Conservation (phyloP, 257 asterid species). For the Gardenia jasminoides region DNA sequence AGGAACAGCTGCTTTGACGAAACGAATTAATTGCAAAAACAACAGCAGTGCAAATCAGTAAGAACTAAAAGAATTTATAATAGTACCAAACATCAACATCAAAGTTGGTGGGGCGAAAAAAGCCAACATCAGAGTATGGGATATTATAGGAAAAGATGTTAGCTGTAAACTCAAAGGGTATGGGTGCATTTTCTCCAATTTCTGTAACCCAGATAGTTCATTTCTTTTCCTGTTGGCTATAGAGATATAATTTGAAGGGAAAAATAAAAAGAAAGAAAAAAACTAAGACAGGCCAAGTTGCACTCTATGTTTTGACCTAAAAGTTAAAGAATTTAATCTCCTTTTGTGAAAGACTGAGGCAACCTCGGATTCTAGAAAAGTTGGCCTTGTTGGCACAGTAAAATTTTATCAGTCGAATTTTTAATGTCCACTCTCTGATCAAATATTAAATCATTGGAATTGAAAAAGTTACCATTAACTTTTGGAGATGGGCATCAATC, state of each 20-base stretch:
- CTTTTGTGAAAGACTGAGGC: slow-evolving; percentile 27
- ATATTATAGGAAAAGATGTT: not conserved
- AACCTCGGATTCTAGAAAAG: slow-evolving; percentile 56
- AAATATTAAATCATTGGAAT: slow-evolving; percentile 27
- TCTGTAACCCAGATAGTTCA: not conserved
- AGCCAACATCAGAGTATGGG: too few relatives aligned
- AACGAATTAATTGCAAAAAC: too few relatives aligned
- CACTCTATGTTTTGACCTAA: slow-evolving; percentile 32
- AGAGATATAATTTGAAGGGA: not conserved
- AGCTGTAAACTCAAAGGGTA: not conserved
- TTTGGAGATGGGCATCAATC: slow-evolving; percentile 31
- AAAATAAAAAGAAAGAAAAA: not conserved
- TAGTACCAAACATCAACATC: too few relatives aligned
- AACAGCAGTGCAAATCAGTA: too few relatives aligned
- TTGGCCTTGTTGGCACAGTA: not conserved
- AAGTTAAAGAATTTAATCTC: slow-evolving; percentile 31
- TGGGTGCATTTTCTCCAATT: not conserved
- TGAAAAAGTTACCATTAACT: slow-evolving; percentile 22
- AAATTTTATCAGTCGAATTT: not conserved
- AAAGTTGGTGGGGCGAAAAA: too few relatives aligned
- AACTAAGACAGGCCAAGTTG: not conserved
- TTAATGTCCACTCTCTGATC: not conserved
- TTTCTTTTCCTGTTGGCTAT: not conserved
- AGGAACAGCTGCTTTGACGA: too few relatives aligned
- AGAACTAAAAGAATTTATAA: too few relatives aligned